Percentiles rank a stretch among this genome's conserved stretches.
Conservation (phyloP, 2,329 filamentous ascomycete species). For the Tolypocladium endophyticum region DNA sequence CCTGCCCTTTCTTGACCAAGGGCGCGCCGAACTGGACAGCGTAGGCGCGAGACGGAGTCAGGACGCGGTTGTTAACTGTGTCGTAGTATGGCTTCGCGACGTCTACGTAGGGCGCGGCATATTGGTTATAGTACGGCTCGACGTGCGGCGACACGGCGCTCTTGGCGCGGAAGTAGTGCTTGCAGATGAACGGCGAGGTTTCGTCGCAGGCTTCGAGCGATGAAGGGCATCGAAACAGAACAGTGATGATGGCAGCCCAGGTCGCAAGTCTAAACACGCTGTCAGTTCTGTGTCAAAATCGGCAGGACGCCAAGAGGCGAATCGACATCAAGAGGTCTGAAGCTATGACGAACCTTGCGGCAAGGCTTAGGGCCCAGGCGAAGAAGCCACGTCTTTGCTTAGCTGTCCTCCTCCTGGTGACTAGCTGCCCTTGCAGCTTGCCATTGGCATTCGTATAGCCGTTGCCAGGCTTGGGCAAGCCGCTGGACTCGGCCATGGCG, state of each 20-base stretch:
- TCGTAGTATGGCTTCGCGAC: constrained; percentile 66
- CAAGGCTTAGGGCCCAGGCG: constrained; percentile 31
- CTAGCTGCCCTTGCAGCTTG: constrained; percentile 19
- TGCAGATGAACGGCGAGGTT: constrained; percentile 67
- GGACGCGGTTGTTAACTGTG: constrained; percentile 49
- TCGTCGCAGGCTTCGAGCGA: constrained; percentile 57
- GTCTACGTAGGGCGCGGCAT: constrained; percentile 75
- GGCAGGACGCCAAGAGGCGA: not conserved
- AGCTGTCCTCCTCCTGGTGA: constrained; percentile 9
- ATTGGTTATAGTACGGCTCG: constrained; percentile 75
- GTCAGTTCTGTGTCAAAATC: not conserved
- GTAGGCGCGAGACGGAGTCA: constrained; percentile 57
- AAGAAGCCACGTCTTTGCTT: constrained; percentile 18
- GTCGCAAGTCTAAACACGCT: constrained; percentile 52
- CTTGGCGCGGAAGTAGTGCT: constrained; percentile 64
- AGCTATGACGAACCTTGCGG: constrained; percentile 40
- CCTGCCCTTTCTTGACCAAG: constrained; percentile 54
- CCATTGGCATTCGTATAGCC: constrained; percentile 25
- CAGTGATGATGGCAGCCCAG: constrained; percentile 77
- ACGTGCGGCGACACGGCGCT: constrained; percentile 59
- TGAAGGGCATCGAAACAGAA: constrained; percentile 74
- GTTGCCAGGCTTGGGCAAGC: constrained; percentile 25
- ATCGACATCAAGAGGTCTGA: not conserved
- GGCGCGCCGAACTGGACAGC: constrained; percentile 68
- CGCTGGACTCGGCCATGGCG: constrained; percentile 24